Evolutionary conservation across 495 filamentous ascomycete genomes (phyloP).

Genomic region (Jackrogersella minutella): DNA sequence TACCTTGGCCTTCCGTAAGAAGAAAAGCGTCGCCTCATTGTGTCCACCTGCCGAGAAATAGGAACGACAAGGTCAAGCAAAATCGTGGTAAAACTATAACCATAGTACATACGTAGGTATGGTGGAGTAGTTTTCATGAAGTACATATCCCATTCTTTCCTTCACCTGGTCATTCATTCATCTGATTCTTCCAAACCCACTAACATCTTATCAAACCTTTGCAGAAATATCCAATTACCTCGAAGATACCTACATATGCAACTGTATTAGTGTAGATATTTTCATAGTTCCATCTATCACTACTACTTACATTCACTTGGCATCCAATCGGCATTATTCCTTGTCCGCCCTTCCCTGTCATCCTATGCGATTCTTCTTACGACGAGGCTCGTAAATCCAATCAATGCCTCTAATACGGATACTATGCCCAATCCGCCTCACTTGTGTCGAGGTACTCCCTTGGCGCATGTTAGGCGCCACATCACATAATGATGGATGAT

Average conservation of each 20-base stretch:
- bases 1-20: slow-evolving; percentile 26
- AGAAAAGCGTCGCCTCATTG: slow-evolving; percentile 37
- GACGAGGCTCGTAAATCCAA: slow-evolving; percentile 27
- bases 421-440: slow-evolving; percentile 34
- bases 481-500: slow-evolving; percentile 22
- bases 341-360: slow-evolving; percentile 27
- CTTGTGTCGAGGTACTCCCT: slow-evolving; percentile 31
- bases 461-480: slow-evolving; percentile 28
- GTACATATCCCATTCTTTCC: slow-evolving; percentile 18
- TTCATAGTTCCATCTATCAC: slow-evolving; percentile 13
- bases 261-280: background rate
- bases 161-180: slow-evolving; percentile 1
- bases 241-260: background rate
- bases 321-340: slow-evolving; percentile 34
- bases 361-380: slow-evolving; percentile 22
- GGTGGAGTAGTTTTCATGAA: slow-evolving; percentile 15
- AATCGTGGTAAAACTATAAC: background rate
- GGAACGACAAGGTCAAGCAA: slow-evolving; percentile 21
- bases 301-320: slow-evolving; percentile 29
- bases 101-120: no score
- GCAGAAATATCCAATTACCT: background rate
- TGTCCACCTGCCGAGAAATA: slow-evolving; percentile 30
- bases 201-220: slow-evolving; percentile 18
- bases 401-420: slow-evolving; percentile 26
- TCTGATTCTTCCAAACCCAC: background rate